A percentile compares a stretch with the other conserved stretches of the same genome.
These are phyloP conservation scores for Taiozyma sp. DNA, from an alignment of 1,139 yeast species.

Conservation along the genomic window DNA sequence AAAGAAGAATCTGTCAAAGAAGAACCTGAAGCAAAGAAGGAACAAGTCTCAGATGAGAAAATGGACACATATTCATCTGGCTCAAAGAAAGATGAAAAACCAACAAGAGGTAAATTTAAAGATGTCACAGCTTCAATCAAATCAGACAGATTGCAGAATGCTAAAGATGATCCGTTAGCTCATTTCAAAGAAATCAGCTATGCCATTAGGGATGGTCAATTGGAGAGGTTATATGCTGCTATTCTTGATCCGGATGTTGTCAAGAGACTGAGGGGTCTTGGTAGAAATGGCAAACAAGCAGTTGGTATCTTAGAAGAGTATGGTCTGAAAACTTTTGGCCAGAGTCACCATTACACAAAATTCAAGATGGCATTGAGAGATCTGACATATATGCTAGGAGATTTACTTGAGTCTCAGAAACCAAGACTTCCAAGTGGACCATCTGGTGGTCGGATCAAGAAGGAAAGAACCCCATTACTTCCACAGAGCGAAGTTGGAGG, in stretches of 20 bases:
- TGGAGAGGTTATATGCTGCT: not conserved
- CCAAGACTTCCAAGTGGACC: not conserved
- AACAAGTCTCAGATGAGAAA: not conserved
- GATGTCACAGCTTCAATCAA: constrained; percentile 4
- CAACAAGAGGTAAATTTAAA: constrained; percentile 2
- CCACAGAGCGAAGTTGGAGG: not conserved
- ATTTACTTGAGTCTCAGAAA: not conserved
- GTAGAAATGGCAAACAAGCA: not conserved
- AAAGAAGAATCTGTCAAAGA: not conserved
- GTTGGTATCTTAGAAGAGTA: constrained; percentile 1
- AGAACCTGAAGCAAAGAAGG: not conserved
- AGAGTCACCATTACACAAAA: not conserved
- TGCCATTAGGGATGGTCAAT: not conserved
- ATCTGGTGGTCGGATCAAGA: not conserved
- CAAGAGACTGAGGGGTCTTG: not conserved
- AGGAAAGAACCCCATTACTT: not conserved
- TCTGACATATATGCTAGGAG: not conserved
- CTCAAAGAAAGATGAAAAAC: not conserved
- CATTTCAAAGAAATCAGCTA: constrained; percentile 1
- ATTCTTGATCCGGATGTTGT: not conserved
- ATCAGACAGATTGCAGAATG: not conserved
- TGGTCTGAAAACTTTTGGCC: not conserved
- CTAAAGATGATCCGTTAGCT: not conserved
- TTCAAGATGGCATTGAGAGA: constrained; percentile 3
- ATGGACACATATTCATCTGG: not conserved